Base-by-base conservation (phyloP, 176 grass and related monocot species). In the barley (Hordeum vulgare) region DNA sequence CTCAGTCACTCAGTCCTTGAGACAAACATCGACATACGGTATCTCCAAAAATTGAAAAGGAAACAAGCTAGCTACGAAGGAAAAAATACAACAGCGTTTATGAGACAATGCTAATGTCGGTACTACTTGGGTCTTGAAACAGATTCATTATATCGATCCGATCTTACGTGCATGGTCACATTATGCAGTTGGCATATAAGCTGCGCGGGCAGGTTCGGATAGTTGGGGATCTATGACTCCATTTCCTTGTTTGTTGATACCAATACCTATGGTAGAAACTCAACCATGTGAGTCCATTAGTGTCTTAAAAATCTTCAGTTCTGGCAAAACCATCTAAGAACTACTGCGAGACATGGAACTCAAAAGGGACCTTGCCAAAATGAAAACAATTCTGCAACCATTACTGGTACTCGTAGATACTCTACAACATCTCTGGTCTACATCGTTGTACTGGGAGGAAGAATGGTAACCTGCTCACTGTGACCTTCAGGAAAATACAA, bases 221-320 rank as follows among this genome's bases (percentile, higher is more conserved):
- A 98, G 76, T 93, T 93, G 29, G 96, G 96, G 68, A 98, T 93
- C 78, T 96, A 90, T 9, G 88, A 80, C 69, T 98, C 93, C 56
- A 98, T 82, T 91, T 98, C 96, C 86, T 93, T 98, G 67, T 98
- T 98, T 76, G 96, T 98, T 45, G 96, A 90, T 67, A 89, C 96
- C 24, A 93, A 85, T 14, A 98, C 93, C 96, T 98, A 70, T 21
- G 21, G 37, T 63, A 74, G 15, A 85, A 78, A 76, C 21, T 27
- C 61, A 60, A 59, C 40, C 35, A 66, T 71, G 47, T 31, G 27
- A 67, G 71, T 42, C 23, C n/a, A 83, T 39, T 35, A 5, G 39
- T 14, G 65, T 24, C 54, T 77, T 5, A 28, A 63, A 78, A 72
- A 59, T 31, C 54, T 72, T 23, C 9, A 62, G 31, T 60, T 72